These are phyloP conservation scores for Centrapalus pauciflorus DNA, from an alignment of 129 eudicot genomes.

Conservation along the genomic window DNA sequence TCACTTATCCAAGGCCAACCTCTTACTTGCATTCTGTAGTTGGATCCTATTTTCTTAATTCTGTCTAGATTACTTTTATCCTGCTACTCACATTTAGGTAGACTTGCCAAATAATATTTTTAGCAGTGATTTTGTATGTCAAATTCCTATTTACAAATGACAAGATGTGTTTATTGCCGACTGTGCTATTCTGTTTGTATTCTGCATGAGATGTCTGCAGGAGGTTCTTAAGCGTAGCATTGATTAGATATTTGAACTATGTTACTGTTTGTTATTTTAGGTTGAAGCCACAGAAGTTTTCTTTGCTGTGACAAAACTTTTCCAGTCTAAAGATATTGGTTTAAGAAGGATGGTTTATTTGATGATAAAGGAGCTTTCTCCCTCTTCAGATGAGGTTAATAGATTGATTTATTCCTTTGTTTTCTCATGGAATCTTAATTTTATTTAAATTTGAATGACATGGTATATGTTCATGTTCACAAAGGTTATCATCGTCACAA, in stretches of 20 bases:
- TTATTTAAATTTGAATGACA: conserved; percentile 18
- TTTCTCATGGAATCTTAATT: neutral
- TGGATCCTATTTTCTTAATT: too few relatives aligned
- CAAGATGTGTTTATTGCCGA: neutral
- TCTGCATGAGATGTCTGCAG: neutral
- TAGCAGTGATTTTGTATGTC: neutral
- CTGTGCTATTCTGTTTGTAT: neutral
- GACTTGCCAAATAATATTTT: neutral
- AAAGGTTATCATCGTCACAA: conserved; percentile 94
- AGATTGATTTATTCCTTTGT: neutral
- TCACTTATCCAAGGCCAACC: too few relatives aligned
- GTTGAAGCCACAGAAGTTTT: conserved; percentile 93
- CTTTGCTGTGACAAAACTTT: conserved; percentile 78
- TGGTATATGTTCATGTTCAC: conserved; percentile 13
- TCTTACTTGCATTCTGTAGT: too few relatives aligned
- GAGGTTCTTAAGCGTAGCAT: neutral
- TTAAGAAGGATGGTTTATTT: conserved; percentile 89
- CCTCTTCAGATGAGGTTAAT: conserved; percentile 81
- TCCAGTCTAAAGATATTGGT: conserved; percentile 71
- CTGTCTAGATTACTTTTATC: too few relatives aligned
- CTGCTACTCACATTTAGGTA: too few relatives aligned
- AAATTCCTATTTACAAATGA: neutral
- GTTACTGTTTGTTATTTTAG: conserved; percentile 34
- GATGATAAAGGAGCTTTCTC: conserved; percentile 88
- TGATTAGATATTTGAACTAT: conserved; percentile 2